Evolutionary conservation across 2,329 filamentous ascomycete species (phyloP), one percentile per base, ranked within the genome.

Genomic region (Hawksworthiomyces lignivorus): DNA sequence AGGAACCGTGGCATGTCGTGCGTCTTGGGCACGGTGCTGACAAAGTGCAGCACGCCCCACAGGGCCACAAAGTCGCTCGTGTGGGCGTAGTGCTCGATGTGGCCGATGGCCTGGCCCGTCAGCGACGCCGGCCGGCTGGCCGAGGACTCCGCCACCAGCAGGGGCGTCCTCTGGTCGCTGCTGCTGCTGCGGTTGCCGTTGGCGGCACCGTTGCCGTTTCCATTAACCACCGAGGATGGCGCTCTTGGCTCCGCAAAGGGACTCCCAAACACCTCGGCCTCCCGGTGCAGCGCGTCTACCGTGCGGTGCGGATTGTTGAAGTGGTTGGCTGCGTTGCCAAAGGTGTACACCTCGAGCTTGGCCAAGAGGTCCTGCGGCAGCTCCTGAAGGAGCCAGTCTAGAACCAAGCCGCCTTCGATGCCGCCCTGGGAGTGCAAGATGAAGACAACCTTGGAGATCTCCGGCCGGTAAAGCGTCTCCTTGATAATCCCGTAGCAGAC

Each of bases 51-150:
- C 6, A 88, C 77, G 2, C 86, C 86, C 72, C 82, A 86, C 9
- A 79, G 64, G 4, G 84, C 74, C 3, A 90, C 84, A 50, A 87
- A 84, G 52, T 92, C 86, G 14, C 69, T 73, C 8, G 72, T 73
- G 55, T 89, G 84, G 3, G 80, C 82, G 54, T 89, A 92, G 59
- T 92, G 86, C 60, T 92, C 86, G 29, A 92, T 81, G 50, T 88
- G 72, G 6, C 73, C 70, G 39, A 90, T 80, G 3, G 74, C 73
- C 30, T 67, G 62, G 47, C 68, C 65, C 5, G 67, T 61, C 8
- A 66, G 58, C 2, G 64, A 56, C 4, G 54, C 51, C 2, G 62
- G 57, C 6, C 59, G 62, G 17, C 62, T 50, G 10, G 65, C 56
- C 1, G 60, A 61, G 1, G 62, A 61, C 9, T 54, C 51, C 32